A percentile compares a stretch with the other conserved stretches of the same genome.
Conservation (phyloP, 2,329 filamentous ascomycete genomes). For the Cladobotryum mycophilum region DNA sequence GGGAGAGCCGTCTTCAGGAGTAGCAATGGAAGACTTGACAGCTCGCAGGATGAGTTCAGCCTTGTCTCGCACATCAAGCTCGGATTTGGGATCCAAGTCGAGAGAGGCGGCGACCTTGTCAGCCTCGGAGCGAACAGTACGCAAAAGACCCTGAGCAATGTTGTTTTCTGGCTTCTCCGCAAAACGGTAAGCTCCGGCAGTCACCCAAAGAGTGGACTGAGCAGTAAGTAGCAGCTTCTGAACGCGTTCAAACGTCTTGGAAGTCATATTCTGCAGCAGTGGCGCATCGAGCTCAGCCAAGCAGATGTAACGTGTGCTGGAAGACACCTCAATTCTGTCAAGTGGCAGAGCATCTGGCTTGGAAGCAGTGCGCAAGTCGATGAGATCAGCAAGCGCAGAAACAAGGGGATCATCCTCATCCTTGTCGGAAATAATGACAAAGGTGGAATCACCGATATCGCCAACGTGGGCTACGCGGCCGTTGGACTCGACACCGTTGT, state of each 20-base stretch:
- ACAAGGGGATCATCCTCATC: constrained; percentile 14
- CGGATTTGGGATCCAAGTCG: constrained; percentile 35
- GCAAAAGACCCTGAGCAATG: constrained; percentile 39
- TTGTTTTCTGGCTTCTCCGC: constrained; percentile 33
- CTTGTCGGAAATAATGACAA: constrained; percentile 22
- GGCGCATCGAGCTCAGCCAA: constrained; percentile 39
- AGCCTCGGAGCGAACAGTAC: constrained; percentile 41
- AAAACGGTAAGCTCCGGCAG: constrained; percentile 32
- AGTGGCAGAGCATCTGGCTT: constrained; percentile 17
- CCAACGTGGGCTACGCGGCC: background rate
- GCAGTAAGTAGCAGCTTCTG: constrained; percentile 29
- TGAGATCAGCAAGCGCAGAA: constrained; percentile 14
- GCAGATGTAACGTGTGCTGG: constrained; percentile 29
- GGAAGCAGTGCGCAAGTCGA: constrained; percentile 17
- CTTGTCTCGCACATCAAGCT: constrained; percentile 22
- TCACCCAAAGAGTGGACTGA: constrained; percentile 35
- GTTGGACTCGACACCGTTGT: background rate
- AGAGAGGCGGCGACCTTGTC: constrained; percentile 38
- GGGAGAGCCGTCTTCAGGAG: constrained; percentile 14
- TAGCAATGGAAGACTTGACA: constrained; percentile 16
- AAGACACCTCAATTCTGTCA: constrained; percentile 10
- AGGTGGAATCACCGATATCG: constrained; percentile 10
- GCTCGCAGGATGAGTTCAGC: constrained; percentile 27
- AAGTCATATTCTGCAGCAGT: constrained; percentile 34
- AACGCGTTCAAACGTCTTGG: constrained; percentile 31